Evolutionary conservation across 148 eudicot species (phyloP).

Genomic region (Fagopyrum tataricum): DNA sequence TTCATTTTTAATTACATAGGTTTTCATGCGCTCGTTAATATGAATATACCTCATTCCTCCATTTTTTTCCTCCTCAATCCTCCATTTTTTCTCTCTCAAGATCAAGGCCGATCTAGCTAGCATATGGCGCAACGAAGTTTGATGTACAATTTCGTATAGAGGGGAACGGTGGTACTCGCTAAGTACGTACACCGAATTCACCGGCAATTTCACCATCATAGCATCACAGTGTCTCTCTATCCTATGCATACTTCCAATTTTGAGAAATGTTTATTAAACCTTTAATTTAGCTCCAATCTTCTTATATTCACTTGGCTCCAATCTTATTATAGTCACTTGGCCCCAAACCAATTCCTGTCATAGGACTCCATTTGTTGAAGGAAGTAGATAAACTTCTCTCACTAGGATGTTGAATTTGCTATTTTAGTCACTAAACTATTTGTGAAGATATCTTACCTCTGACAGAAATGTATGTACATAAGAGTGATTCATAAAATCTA

Average conservation of each 20-base stretch:
- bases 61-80: background rate
- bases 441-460: background rate
- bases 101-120: slow-evolving; percentile 3
- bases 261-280: too few relatives aligned
- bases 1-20: background rate
- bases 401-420: background rate
- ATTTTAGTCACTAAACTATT: background rate
- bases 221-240: slow-evolving; percentile 49
- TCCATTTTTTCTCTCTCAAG: background rate
- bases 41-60: background rate
- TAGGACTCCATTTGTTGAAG: too few relatives aligned
- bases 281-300: too few relatives aligned
- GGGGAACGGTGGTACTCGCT: slow-evolving; percentile 36
- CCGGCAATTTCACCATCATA: slow-evolving; percentile 37
- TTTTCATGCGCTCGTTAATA: background rate
- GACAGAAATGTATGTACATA: background rate
- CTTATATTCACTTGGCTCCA: too few relatives aligned
- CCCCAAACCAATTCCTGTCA: too few relatives aligned
- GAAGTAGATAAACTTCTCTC: too few relatives aligned
- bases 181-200: slow-evolving; percentile 46
- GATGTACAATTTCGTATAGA: slow-evolving; percentile 43
- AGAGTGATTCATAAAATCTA: background rate
- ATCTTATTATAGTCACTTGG: too few relatives aligned
- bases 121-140: slow-evolving; percentile 38
- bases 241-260: too few relatives aligned